Conservation (phyloP, 495 filamentous ascomycete genomes). For the Penicillium argentinense region DNA sequence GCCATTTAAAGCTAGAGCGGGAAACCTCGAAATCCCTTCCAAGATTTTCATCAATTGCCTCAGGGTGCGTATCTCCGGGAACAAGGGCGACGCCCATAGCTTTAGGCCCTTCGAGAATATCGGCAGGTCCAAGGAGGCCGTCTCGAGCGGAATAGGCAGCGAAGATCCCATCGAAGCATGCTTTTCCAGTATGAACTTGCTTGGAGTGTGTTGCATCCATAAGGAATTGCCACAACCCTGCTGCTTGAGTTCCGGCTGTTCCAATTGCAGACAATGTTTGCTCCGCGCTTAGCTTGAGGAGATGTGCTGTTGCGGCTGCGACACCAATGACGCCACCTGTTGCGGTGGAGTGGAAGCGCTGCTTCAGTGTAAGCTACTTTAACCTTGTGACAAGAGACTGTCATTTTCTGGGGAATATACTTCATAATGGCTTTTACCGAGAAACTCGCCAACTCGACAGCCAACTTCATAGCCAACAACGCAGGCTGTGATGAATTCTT, state of each 20-base stretch:
- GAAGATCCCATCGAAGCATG: slow-evolving; percentile 39
- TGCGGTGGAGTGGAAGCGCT: slow-evolving; percentile 37
- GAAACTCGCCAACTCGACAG: slow-evolving; percentile 33
- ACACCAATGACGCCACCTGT: slow-evolving; percentile 36
- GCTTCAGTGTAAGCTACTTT: background rate
- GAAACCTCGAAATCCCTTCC: slow-evolving; percentile 27
- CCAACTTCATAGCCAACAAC: slow-evolving; percentile 39
- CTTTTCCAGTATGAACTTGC: slow-evolving; percentile 38
- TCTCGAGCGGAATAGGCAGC: slow-evolving; percentile 32
- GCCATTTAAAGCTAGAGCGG: slow-evolving; percentile 39
- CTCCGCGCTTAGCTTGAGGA: slow-evolving; percentile 23
- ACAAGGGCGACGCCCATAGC: slow-evolving; percentile 34
- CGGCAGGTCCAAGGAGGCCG: slow-evolving; percentile 30
- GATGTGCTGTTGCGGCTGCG: slow-evolving; percentile 28
- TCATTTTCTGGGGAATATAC: no score
- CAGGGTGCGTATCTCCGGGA: slow-evolving; percentile 23
- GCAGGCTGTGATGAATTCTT: slow-evolving; percentile 37
- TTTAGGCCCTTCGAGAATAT: slow-evolving; percentile 36
- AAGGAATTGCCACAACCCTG: slow-evolving; percentile 39
- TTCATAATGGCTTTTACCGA: slow-evolving; percentile 37
- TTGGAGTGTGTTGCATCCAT: slow-evolving; percentile 39
- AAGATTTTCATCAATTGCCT: slow-evolving; percentile 30
- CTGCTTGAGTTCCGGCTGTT: slow-evolving; percentile 38
- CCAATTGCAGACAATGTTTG: slow-evolving; percentile 33
- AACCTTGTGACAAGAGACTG: background rate